Percentiles rank a stretch among this genome's conserved stretches.
Conservation (phyloP, 805 yeast species). For the Clavispora carvajalis region DNA sequence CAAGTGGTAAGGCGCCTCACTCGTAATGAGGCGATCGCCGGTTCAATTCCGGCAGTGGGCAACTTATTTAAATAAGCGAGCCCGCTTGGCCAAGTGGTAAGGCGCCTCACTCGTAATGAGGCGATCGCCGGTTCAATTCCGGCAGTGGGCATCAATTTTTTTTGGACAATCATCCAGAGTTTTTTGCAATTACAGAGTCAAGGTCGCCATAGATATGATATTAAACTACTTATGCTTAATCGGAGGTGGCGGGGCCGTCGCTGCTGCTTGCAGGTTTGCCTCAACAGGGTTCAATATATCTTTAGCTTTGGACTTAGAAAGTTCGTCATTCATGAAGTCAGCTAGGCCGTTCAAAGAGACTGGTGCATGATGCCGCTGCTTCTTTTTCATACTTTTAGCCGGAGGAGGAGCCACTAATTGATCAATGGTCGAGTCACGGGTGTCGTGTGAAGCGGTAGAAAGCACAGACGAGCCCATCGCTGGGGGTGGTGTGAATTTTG, state of each 20-base stretch:
- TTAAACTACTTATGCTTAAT: background rate
- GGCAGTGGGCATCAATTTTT: constrained; percentile 39
- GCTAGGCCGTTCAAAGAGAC: constrained; percentile 22
- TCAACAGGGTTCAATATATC: constrained; percentile 18
- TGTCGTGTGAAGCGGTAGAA: background rate
- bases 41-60: constrained; percentile 52
- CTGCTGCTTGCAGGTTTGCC: constrained; percentile 1
- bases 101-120: constrained; percentile 53
- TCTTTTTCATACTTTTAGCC: constrained; percentile 18
- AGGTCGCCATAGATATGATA: too few species aligned
- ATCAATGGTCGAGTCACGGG: background rate
- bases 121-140: constrained; percentile 52
- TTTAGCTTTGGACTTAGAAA: constrained; percentile 33
- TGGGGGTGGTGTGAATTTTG: constrained; percentile 3
- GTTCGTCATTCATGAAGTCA: constrained; percentile 41
- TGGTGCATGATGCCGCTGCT: constrained; percentile 24
- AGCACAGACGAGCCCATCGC: constrained; percentile 14
- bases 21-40: constrained; percentile 52
- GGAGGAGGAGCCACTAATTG: constrained; percentile 7
- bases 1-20: constrained; percentile 53
- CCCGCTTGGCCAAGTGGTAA: constrained; percentile 52
- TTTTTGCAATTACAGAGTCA: constrained; percentile 7
- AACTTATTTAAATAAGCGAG: constrained; percentile 15
- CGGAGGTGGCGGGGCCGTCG: constrained; percentile 25
- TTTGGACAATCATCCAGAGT: too few species aligned